A percentile compares a stretch with the other conserved stretches of the same genome.
These are phyloP conservation scores for Secale cereale DNA, from an alignment of 176 grass and related monocot species.

Conservation along the genomic window DNA sequence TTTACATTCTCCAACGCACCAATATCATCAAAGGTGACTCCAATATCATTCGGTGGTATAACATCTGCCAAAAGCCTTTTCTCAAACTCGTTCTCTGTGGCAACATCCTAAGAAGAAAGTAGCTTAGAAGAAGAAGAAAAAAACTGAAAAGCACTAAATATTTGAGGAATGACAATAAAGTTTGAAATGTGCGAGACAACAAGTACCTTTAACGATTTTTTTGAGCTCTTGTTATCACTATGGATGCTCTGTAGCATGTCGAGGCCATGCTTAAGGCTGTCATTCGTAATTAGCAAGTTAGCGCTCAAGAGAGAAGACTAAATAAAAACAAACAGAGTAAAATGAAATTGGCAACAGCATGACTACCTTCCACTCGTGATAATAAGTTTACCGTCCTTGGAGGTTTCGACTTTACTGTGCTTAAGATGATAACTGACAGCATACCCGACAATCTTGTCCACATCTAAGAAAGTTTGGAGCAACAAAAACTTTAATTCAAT, in stretches of 20 bases:
- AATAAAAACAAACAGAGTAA: conserved; percentile 2
- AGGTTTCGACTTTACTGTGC: conserved; percentile 52
- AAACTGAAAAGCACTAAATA: not conserved
- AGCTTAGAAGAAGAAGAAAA: not conserved
- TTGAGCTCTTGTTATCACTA: conserved; percentile 89
- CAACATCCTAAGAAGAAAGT: conserved; percentile 68
- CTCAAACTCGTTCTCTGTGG: conserved; percentile 98
- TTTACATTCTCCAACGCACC: conserved; percentile 99
- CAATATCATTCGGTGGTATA: conserved; percentile 97
- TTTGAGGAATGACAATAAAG: not conserved
- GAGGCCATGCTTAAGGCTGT: conserved; percentile 87
- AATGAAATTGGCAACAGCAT: not conserved
- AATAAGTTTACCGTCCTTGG: conserved; percentile 79
- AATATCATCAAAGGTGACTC: conserved; percentile 98
- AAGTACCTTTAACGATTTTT: conserved; percentile 93
- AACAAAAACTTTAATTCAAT: conserved; percentile 16
- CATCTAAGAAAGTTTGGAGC: conserved; percentile 55
- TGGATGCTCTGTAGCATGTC: conserved; percentile 90
- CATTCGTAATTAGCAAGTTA: conserved; percentile 18
- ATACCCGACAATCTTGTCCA: conserved; percentile 94
- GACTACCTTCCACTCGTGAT: conserved; percentile 63
- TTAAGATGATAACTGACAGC: conserved; percentile 93
- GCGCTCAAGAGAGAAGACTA: conserved; percentile 2
- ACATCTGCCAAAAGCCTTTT: conserved; percentile 95
- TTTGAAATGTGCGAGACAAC: conserved; percentile 7